These are phyloP conservation scores for Acacia pycnantha DNA, from an alignment of 331 rosid genomes.

Conservation along the genomic window DNA sequence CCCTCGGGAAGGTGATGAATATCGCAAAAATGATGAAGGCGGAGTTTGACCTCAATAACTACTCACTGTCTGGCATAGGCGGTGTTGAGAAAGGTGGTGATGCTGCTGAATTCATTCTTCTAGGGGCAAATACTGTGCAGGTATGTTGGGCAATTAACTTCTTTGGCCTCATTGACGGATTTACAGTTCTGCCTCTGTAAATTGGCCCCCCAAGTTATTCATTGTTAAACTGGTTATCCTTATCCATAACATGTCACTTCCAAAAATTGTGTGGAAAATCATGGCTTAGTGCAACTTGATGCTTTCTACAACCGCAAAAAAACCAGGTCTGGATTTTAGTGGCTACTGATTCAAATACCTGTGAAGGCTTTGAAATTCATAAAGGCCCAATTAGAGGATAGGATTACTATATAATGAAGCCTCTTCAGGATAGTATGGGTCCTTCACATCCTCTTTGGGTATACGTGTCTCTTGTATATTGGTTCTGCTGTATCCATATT, in stretches of 20 bases:
- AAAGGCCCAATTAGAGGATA: neutral
- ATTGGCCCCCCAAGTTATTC: constrained; percentile 12
- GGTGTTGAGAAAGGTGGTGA: constrained; percentile 94
- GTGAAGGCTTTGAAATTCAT: neutral
- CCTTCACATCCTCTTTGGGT: neutral
- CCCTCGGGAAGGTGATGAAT: constrained; percentile 92
- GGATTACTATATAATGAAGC: neutral
- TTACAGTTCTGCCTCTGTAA: neutral
- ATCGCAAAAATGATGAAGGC: constrained; percentile 88
- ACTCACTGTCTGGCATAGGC: constrained; percentile 88
- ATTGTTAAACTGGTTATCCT: neutral
- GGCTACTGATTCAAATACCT: neutral
- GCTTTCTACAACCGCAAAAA: neutral
- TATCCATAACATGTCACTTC: neutral
- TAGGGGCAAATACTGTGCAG: constrained; percentile 94
- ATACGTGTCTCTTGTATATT: neutral
- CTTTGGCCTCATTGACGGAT: neutral
- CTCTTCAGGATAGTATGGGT: neutral
- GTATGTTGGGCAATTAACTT: constrained; percentile 33
- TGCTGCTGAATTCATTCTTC: constrained; percentile 95
- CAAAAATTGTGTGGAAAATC: neutral
- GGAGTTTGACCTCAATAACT: constrained; percentile 60
- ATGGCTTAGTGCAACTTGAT: neutral
- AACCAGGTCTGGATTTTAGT: neutral
- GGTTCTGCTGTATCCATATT: neutral